Conservation (phyloP, 768 basidiomycete species). For the Macrolepiota dolichaula region DNA sequence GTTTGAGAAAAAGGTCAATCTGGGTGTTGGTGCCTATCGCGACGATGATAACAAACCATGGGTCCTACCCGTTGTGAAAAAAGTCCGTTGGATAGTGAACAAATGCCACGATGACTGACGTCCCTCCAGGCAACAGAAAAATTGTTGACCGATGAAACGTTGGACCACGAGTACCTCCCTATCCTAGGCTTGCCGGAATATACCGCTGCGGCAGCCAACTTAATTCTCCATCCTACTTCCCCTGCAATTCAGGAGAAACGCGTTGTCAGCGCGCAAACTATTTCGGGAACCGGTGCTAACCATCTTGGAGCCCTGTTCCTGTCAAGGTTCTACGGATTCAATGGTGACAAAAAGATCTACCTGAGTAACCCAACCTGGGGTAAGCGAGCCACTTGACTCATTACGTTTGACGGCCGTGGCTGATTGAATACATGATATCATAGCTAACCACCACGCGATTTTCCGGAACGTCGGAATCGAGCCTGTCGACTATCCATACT, state of each 20-base stretch:
- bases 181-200: conserved; percentile 87
- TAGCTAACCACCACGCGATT: conserved; percentile 88
- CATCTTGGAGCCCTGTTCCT: conserved; percentile 90
- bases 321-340: conserved; percentile 75
- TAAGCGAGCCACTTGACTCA: conserved; percentile 30
- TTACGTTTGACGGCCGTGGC: not conserved
- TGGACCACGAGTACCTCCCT: conserved; percentile 92
- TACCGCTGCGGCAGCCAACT: conserved; percentile 73
- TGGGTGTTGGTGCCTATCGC: conserved; percentile 92
- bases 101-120: not conserved
- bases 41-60: conserved; percentile 87
- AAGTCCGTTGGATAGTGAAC: conserved; percentile 43
- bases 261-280: conserved; percentile 83
- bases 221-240: conserved; percentile 77
- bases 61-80: conserved; percentile 89
- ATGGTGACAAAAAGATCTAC: conserved; percentile 66
- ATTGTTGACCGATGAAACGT: conserved; percentile 61
- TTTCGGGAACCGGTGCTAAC: conserved; percentile 95
- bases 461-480: conserved; percentile 88
- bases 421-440: conserved; percentile 12
- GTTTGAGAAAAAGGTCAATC: conserved; percentile 77
- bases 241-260: conserved; percentile 68
- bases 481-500: conserved; percentile 90
- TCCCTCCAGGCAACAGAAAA: conserved; percentile 64
- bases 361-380: conserved; percentile 96